phyloP scores from a whole-genome alignment of 2,329 filamentous ascomycete species.

The Arthrinium phaeospermum region DNA sequence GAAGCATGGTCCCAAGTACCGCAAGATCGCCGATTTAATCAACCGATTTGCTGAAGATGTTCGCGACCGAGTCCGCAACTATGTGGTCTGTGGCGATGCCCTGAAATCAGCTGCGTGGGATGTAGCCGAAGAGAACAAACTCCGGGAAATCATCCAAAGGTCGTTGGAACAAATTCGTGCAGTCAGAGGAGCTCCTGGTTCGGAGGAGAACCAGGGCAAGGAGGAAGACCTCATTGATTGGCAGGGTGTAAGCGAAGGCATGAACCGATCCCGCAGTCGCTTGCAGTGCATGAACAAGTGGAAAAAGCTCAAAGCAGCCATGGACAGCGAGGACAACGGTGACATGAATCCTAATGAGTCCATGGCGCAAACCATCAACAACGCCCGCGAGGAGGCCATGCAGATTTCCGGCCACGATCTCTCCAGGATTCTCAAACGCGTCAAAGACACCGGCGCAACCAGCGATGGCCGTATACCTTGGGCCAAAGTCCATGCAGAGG shows the following conservation, averaged over 20 bases:
- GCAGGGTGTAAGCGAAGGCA: conserved; percentile 65
- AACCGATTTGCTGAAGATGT: conserved; percentile 70
- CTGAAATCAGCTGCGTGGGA: conserved; percentile 63
- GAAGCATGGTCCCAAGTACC: conserved; percentile 63
- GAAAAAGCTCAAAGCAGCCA: conserved; percentile 49
- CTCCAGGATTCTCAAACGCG: conserved; percentile 33
- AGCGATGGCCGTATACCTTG: conserved; percentile 39
- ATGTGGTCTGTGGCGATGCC: conserved; percentile 63
- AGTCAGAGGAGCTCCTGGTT: conserved; percentile 40
- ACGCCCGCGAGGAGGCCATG: conserved; percentile 34
- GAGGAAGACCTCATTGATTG: conserved; percentile 67
- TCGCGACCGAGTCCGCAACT: conserved; percentile 73
- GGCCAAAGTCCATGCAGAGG: conserved; percentile 31
- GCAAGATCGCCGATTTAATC: conserved; percentile 63
- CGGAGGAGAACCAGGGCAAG: conserved; percentile 39
- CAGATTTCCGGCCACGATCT: conserved; percentile 35
- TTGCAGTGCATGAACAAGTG: conserved; percentile 74
- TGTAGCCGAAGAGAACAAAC: conserved; percentile 60
- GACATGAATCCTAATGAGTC: conserved; percentile 30
- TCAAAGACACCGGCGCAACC: conserved; percentile 30
- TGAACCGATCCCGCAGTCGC: conserved; percentile 66
- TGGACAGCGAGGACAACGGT: conserved; percentile 23
- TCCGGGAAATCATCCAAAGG: conserved; percentile 59
- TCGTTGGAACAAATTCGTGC: conserved; percentile 55
- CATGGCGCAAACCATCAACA: conserved; percentile 33